These are phyloP conservation scores for Bruguiera parviflora DNA, from an alignment of 345 rosid genomes.

Conservation along the genomic window DNA sequence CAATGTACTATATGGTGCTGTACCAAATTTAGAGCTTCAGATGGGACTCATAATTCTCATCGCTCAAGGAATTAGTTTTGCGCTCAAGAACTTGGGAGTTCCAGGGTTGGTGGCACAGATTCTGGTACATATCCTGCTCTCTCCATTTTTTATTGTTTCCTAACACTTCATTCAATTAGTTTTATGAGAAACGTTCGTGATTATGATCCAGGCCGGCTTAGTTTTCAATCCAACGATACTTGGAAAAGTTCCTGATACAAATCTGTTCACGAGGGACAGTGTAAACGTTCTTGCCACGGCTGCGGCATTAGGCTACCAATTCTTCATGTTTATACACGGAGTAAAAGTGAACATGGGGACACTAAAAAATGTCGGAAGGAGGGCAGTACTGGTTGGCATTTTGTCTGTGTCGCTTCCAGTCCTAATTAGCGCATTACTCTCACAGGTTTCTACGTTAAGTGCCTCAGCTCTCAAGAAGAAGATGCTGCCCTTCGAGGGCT, in stretches of 20 bases:
- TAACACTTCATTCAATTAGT: not conserved
- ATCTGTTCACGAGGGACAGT: slow-evolving; percentile 3
- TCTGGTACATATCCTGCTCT: slow-evolving; percentile 9
- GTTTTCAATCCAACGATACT: not conserved
- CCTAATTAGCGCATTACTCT: not conserved
- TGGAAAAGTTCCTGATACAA: not conserved
- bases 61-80: slow-evolving; percentile 17
- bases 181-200: not conserved
- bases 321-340: slow-evolving; percentile 25
- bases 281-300: not conserved
- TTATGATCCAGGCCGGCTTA: slow-evolving; percentile 5
- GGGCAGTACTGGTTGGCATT: slow-evolving; percentile 7
- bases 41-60: slow-evolving; percentile 5
- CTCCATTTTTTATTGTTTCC: not conserved
- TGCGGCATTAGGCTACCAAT: slow-evolving; percentile 11
- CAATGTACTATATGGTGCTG: slow-evolving; percentile 1
- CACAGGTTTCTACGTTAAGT: too few species aligned
- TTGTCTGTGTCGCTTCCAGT: slow-evolving; percentile 3
- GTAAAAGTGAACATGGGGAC: slow-evolving; percentile 28
- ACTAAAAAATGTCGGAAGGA: slow-evolving; percentile 16
- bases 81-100: slow-evolving; percentile 15
- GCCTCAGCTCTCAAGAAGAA: not conserved
- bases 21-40: slow-evolving; percentile 20
- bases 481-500: not conserved
- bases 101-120: slow-evolving; percentile 27